Base-by-base conservation (phyloP, 495 filamentous ascomycete genomes). In the Wilcoxina mikolae region DNA sequence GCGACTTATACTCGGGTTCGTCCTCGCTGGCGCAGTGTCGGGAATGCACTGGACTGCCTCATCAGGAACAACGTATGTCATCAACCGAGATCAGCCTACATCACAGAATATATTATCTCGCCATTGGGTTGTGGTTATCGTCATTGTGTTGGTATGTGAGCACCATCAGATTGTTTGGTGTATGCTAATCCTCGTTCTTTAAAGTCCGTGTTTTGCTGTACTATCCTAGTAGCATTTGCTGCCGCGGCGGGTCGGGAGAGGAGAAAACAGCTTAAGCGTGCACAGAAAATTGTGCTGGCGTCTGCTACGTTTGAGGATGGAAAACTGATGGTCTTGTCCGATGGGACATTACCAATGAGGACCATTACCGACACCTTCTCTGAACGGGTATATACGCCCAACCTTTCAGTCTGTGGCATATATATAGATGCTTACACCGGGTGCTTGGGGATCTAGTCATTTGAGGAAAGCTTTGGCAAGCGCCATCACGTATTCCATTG, bases 31-130 rank as follows among this genome's bases (percentile, higher is more conserved):
- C 12, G 84, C 83, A 31, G 85, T 90, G 2, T 85, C 79, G 18
- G 85, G 84, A 2, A 91, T 94, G 86, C 86, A 94, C 63, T 95
- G 86, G 85, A 80, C 80, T 17, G 87, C 85, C 12, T 74, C 81
- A 2, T 69, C 79, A 12, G 86, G 87, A 4, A 89, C 85, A 1
- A 49, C 22, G 9, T 49, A 18, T 29, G 15, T 28, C 15, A 15
- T 49, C 46, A 27, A 29, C 11, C 22, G 23, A 27, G 27, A 49
- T 15, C 22, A 23, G 12, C 24, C 22, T 15, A 49, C 12, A 15
- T 15, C 23, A 7, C 10, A 49, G 10, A 15, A 11, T 15, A 23
- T 11, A 20, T 20, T 49, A 15, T 49, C 46, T 3, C 46, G 46
- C 5, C 76, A 73, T 49, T 75, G 73, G 43, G 78, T 75, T 12